Evolutionary conservation across 1,284 basidiomycete species (phyloP), one percentile per base, ranked within the genome.

Genomic region (Marasmius sp.): DNA sequence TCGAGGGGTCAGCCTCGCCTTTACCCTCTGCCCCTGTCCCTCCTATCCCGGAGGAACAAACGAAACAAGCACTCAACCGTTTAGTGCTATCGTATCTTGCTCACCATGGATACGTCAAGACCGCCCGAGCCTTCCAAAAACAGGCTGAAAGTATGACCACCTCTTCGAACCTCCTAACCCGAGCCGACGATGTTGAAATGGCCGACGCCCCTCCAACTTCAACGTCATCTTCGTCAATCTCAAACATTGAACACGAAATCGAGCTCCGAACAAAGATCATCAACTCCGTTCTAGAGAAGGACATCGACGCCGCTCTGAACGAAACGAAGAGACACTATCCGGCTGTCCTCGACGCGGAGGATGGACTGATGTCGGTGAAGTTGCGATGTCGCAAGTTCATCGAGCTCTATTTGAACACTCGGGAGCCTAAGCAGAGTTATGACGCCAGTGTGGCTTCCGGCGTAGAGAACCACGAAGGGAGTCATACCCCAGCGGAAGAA

Each of bases 301-400:
- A 93, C 65, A 82, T 93, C 52, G 91, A 93, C 65, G 76, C 75
- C 11, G 91, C 90, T n/a, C 75, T 94, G 8, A 67, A 75, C 3
- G 80, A 85, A 63, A 83, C 85, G 6, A 74, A 75, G 62, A 75
- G 72, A 51, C 77, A 86, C 61, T 87, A 88, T 70, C 85, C 89
- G 1, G 69, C 73, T 8, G 89, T 90, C 18, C 77, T 93, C n/a
- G 83, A 82, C 62, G 80, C 82, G 36, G 85, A 91, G 61, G 81
- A 83, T 41, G 86, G 88, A 7, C 73, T 92, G 38, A 82, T 92
- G 77, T 74, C 84, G 36, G 89, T 93, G 77, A 91, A 90, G 71
- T 74, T 94, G 66, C 84, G 88, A 33, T 93, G 91, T 74, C 81
- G 91, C 65, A 91, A 90, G 72, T 93, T 94, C 68, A 85, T 94